Evolutionary conservation across 768 basidiomycete genomes (phyloP).

Genomic region (Tylopilus intermedius): DNA sequence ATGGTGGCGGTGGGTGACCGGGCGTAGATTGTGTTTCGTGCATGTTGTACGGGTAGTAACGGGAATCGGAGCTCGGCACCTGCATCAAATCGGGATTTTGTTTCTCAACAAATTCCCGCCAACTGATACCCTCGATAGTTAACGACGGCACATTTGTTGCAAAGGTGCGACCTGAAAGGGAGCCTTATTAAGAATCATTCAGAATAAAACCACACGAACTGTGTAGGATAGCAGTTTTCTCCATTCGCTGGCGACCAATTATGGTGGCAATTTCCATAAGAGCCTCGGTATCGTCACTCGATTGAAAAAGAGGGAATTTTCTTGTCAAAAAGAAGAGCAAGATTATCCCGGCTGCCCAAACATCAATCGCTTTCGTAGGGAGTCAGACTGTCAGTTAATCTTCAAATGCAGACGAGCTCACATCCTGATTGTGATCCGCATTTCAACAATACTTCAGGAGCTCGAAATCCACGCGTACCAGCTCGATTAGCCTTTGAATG

Average conservation of each 20-base stretch:
- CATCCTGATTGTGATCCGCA: conserved; percentile 91
- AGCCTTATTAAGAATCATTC: conserved; percentile 3
- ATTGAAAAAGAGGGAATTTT: conserved; percentile 93
- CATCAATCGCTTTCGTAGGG: conserved; percentile 71
- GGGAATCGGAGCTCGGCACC: conserved; percentile 45
- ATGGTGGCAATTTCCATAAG: conserved; percentile 91
- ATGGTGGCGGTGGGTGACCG: conserved; percentile 27
- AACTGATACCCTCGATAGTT: conserved; percentile 57
- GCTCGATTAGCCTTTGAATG: conserved; percentile 91
- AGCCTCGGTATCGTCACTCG: conserved; percentile 91
- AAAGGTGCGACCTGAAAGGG: conserved; percentile 72
- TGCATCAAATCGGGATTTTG: conserved; percentile 69
- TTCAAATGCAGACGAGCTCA: conserved; percentile 35
- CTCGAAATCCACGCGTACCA: conserved; percentile 93
- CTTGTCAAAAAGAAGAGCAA: conserved; percentile 86
- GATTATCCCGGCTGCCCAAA: conserved; percentile 94
- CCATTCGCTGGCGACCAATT: conserved; percentile 78
- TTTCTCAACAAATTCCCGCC: conserved; percentile 69
- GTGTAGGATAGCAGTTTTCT: conserved; percentile 80
- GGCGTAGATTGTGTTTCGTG: conserved; percentile 24
- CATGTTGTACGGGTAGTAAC: conserved; percentile 50
- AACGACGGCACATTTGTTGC: conserved; percentile 85
- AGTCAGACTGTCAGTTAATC: conserved; percentile 8
- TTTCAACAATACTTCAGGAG: conserved; percentile 93
- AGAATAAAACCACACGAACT: conserved; percentile 47